Conservation (phyloP, 1,284 basidiomycete genomes). For the Chondrostereum purpureum region DNA sequence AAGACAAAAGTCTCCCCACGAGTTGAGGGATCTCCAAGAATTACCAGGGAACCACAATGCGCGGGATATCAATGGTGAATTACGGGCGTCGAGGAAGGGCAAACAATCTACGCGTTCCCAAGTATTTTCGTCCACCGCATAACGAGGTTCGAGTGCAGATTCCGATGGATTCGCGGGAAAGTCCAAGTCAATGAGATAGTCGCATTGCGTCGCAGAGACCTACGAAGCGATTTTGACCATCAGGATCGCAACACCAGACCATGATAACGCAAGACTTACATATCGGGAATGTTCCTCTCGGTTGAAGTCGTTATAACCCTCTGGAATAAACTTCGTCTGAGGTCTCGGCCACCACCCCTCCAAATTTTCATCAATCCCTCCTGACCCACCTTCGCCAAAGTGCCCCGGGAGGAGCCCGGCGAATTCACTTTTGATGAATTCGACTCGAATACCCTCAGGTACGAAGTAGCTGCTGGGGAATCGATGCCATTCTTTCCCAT, state of each 20-base stretch:
- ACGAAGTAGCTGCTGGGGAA: conserved; percentile 91
- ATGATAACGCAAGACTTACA: conserved; percentile 51
- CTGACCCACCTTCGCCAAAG: conserved; percentile 39
- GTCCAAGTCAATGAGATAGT: conserved; percentile 84
- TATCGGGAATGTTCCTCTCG: conserved; percentile 74
- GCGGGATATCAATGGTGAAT: conserved; percentile 66
- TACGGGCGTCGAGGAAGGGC: conserved; percentile 76
- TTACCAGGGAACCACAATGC: conserved; percentile 73
- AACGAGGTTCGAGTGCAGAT: conserved; percentile 72
- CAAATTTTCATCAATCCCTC: conserved; percentile 19
- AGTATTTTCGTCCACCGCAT: conserved; percentile 47
- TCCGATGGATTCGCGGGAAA: conserved; percentile 60
- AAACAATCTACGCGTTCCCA: conserved; percentile 78
- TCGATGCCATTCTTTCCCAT: conserved; percentile 94
- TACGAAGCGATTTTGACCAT: conserved; percentile 26
- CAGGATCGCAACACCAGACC: conserved; percentile 4
- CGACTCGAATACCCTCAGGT: conserved; percentile 75
- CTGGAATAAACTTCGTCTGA: conserved; percentile 59
- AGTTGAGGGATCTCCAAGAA: conserved; percentile 57
- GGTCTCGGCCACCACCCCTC: conserved; percentile 55
- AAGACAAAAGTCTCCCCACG: conserved; percentile 68
- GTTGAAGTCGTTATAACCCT: conserved; percentile 86
- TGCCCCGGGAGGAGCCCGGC: conserved; percentile 85
- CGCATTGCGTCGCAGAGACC: conserved; percentile 70
- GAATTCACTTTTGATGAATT: conserved; percentile 89